Base-by-base conservation (phyloP, 1,284 basidiomycete species). In the Bjerkandera adusta region DNA sequence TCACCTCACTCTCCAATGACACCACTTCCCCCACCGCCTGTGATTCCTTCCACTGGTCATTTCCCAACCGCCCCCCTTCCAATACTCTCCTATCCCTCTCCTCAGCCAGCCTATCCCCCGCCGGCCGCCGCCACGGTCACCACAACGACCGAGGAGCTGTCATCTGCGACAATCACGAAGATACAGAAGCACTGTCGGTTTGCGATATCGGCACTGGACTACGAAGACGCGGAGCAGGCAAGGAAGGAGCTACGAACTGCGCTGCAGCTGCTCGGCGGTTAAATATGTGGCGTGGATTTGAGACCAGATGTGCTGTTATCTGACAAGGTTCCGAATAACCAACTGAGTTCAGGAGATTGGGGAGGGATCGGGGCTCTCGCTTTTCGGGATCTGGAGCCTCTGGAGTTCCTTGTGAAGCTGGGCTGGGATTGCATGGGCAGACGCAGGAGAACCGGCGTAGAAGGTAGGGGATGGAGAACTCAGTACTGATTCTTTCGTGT, bases 131-230 rank as follows among this genome's bases (percentile, higher is more conserved):
- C 63, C 32, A 65, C 66, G 11, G 54, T 60, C 16, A 61, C 60
- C n/a, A 52, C 59, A 16, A 29, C 58, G 15, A 64, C 68, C 3
- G 57, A 75, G 1, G 81, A 83, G 36, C 66, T 89, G 36, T 83
- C 87, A 3, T 81, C 85, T 1, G 65, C 65, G 42, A 57, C 79
- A 47, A 77, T 94, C 29, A 74, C 84, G 22, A 81, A 84, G 56
- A 80, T 79, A 20, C 92, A 97, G 71, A 95, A 91, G 62, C 92
- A 95, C 59, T 92, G 92, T 58, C 79, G 79, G 45, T 96, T 86
- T 68, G 94, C 94, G 5, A 92, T 96, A 50, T 92, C 89, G 16
- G 83, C 94, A 15, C 69, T 97, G 48, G 92, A 97, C 60, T 97
- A 93, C 63, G 94, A 97, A 61, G 94, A 97, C 64, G 73, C 75